Evolutionary conservation across 140 eudicot species (phyloP), one percentile per base, ranked within the genome.

Genomic region (Stevia rebaudiana): DNA sequence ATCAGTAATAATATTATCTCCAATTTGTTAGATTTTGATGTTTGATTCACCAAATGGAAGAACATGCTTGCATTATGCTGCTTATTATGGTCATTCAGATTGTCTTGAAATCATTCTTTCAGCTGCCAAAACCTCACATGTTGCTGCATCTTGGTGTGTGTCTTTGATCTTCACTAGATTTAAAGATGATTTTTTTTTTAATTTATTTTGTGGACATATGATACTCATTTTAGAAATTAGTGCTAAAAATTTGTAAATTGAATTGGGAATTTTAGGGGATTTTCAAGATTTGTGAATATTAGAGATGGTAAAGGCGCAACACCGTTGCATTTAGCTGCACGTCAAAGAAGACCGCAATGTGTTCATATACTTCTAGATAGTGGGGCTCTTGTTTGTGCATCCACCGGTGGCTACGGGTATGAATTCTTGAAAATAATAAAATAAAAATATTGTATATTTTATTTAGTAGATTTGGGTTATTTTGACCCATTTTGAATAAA

Each of bases 341-440:
- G 89, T 49, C 91, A 81, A 72, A 75, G 86, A 61, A 72, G 78
- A 12, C 75, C 95, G 0, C 84, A 81, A 50, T 91, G 96, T 71
- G 89, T 87, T 73, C 97, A 77, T 68, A 51, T 78, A 42, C 76
- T 90, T 40, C 76, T 90, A 23, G 86, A 81, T 50, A 74, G 66
- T 67, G 98, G 98, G 43, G 96, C 95, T 58, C 84, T 91, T 41
- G 98, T 81, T 12, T 82, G 91, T 75, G 94, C 98, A 28, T 87
- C 96, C 18, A 91, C 96, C 0, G 91, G 98, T 59, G 85, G 95
- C 59, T 84, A 84, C 49, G 78, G 98, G 96, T 91, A 75, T 18
- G 49, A 40, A 65, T 65, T 58, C 37, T 11, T 49, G 33, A 35
- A 13, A 58, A 15, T 64, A 58, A 39, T 64, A 58, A 39, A 28